Percentiles rank a stretch among this genome's conserved stretches.
Evolutionary conservation across 306 rosid genomes (phyloP).

Genomic region (Canavalia ensiformis): DNA sequence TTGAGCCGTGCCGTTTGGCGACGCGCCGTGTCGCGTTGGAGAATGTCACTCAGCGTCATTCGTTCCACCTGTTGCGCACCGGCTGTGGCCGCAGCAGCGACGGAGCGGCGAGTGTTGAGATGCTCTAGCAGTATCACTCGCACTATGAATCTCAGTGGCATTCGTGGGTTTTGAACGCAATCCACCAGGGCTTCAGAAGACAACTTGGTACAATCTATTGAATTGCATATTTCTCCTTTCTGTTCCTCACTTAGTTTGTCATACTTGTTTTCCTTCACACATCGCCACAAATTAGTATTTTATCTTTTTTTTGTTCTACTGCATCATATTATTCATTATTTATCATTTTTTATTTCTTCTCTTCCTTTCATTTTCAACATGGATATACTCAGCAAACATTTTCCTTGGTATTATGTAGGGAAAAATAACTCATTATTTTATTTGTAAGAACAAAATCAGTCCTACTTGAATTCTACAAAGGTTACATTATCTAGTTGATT

Average conservation of each 20-base stretch:
- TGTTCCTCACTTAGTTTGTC: constrained; percentile 72
- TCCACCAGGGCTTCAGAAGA: constrained; percentile 61
- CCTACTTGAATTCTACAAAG: no score
- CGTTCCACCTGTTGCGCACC: constrained; percentile 14
- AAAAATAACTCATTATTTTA: no score
- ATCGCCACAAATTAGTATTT: neutral
- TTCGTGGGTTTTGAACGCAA: constrained; percentile 79
- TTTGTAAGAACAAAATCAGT: no score
- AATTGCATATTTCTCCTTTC: constrained; percentile 65
- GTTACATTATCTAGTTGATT: no score
- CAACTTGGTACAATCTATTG: constrained; percentile 74
- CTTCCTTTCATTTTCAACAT: no score
- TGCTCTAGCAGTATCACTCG: constrained; percentile 85
- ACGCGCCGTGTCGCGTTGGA: constrained; percentile 61
- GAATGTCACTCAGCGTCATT: constrained; percentile 63
- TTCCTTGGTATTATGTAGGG: no score
- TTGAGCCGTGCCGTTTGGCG: constrained; percentile 66
- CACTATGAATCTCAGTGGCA: constrained; percentile 84
- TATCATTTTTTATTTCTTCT: no score
- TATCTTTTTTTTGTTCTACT: no score
- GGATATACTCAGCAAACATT: no score
- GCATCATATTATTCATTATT: no score
- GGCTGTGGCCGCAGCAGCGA: constrained; percentile 42
- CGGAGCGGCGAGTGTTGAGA: constrained; percentile 75
- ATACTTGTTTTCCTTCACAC: constrained; percentile 61